Evolutionary conservation across 140 eudicot genomes (phyloP).

Genomic region (Ambrosia hybrid): DNA sequence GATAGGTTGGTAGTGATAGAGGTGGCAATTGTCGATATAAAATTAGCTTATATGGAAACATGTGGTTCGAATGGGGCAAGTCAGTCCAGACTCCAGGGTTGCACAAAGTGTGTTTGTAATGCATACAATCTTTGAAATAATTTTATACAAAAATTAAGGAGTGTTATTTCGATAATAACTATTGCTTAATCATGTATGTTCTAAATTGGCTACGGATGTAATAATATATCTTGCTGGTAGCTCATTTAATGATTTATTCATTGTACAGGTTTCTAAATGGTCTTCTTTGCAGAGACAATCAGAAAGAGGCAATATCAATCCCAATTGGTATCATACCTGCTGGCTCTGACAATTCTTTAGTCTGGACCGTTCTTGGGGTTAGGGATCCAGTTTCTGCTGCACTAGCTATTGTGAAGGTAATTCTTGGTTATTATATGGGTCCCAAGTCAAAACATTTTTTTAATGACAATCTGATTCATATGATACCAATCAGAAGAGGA

Average conservation of each 20-base stretch:
- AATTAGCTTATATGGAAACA: background rate
- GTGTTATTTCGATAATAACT: too few relatives aligned
- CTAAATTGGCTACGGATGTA: background rate
- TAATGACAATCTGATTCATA: background rate
- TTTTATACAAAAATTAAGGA: background rate
- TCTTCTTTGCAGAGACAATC: slow-evolving; percentile 87
- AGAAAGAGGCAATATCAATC: slow-evolving; percentile 88
- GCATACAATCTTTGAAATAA: background rate
- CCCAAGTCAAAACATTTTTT: slow-evolving; percentile 15
- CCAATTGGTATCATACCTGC: slow-evolving; percentile 99
- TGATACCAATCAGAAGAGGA: background rate
- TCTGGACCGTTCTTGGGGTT: slow-evolving; percentile 98
- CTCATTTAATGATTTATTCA: slow-evolving; percentile 16
- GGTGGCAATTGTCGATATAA: background rate
- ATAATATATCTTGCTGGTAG: slow-evolving; percentile 6
- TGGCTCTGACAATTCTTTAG: slow-evolving; percentile 98
- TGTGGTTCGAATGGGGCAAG: background rate
- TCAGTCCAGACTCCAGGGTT: background rate
- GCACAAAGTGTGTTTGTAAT: background rate
- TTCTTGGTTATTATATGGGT: slow-evolving; percentile 1
- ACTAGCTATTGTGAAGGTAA: slow-evolving; percentile 91
- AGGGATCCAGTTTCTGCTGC: slow-evolving; percentile 98
- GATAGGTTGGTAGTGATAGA: background rate
- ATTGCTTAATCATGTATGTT: background rate
- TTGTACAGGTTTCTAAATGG: slow-evolving; percentile 89